Conservation (phyloP, 257 asterid genomes). For the Solanum tacnaense region DNA sequence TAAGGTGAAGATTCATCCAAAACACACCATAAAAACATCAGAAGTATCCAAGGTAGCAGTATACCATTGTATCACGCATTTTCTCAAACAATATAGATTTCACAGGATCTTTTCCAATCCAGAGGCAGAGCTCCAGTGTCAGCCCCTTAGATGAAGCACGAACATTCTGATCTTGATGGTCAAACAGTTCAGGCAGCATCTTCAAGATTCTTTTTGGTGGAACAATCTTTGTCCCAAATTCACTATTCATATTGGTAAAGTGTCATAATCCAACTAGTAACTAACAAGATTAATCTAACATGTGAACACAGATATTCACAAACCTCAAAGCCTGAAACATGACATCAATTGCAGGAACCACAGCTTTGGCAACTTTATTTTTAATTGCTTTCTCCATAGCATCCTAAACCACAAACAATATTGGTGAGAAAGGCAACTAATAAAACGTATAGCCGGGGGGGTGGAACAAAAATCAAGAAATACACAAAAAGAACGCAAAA, state of each 20-base stretch:
- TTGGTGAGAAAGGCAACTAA: neutral
- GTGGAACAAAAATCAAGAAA: neutral
- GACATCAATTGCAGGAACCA: constrained; percentile 98
- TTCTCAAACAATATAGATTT: constrained; percentile 92
- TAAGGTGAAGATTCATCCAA: neutral
- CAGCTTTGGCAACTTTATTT: constrained; percentile 95
- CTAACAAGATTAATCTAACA: neutral
- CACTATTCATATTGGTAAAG: constrained; percentile 48
- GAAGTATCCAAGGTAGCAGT: neutral
- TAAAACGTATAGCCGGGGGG: neutral
- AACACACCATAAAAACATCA: neutral
- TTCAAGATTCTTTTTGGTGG: constrained; percentile 95
- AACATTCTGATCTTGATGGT: constrained; percentile 99
- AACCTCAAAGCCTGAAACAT: constrained; percentile 99
- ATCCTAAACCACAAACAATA: constrained; percentile 46
- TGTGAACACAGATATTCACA: constrained; percentile 10
- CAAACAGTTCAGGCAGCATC: constrained; percentile 99
- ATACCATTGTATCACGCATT: constrained; percentile 99
- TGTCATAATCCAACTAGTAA: constrained; percentile 13
- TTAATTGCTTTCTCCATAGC: constrained; percentile 99
- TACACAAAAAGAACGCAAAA: neutral
- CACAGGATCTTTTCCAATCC: constrained; percentile 98
- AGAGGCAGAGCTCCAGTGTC: constrained; percentile 95
- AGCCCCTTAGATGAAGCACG: constrained; percentile 97
- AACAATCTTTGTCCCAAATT: constrained; percentile 85